Percentiles rank a stretch among this genome's conserved stretches.
Conservation (phyloP, 2,329 filamentous ascomycete species). For the Thermochaetoides dissita region DNA sequence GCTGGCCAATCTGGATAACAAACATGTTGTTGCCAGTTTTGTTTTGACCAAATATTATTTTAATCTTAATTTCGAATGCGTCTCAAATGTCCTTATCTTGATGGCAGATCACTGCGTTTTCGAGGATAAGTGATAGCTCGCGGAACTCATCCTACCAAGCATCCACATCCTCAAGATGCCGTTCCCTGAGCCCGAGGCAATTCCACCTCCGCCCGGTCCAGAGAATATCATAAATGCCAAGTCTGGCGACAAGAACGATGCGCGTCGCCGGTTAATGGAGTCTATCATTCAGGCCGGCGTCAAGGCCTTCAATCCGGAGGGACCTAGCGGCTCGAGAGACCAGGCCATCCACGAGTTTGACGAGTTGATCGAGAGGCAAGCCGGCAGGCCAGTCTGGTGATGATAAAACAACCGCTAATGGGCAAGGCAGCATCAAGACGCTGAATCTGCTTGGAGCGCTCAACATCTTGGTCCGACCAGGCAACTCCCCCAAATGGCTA, state of each 20-base stretch:
- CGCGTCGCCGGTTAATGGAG: conserved; percentile 20
- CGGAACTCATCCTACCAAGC: too few species aligned
- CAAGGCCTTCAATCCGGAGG: conserved; percentile 34
- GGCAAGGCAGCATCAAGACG: conserved; percentile 21
- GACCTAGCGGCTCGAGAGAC: conserved; percentile 17
- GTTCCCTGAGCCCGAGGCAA: too few species aligned
- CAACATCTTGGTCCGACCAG: conserved; percentile 50
- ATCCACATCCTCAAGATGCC: too few species aligned
- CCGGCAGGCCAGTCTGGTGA: background rate
- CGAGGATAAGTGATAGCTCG: too few species aligned
- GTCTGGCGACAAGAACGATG: conserved; percentile 10
- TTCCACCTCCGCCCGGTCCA: background rate
- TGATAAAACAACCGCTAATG: too few species aligned
- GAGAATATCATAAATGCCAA: conserved; percentile 3
- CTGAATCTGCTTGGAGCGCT: conserved; percentile 42
- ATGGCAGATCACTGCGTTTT: too few species aligned
- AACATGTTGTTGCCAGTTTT: too few species aligned
- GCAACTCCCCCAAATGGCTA: conserved; percentile 45
- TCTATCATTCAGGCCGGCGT: conserved; percentile 27
- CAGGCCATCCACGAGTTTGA: conserved; percentile 28
- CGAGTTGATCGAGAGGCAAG: conserved; percentile 35
- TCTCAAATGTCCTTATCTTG: too few species aligned
- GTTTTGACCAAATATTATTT: too few species aligned
- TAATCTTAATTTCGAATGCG: too few species aligned
- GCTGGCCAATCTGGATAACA: too few species aligned